A percentile compares a stretch with the other conserved stretches of the same genome.
These are phyloP conservation scores for Mortierella antarctica DNA, from an alignment of 192 early-diverging fungal genomes.

Conservation along the genomic window DNA sequence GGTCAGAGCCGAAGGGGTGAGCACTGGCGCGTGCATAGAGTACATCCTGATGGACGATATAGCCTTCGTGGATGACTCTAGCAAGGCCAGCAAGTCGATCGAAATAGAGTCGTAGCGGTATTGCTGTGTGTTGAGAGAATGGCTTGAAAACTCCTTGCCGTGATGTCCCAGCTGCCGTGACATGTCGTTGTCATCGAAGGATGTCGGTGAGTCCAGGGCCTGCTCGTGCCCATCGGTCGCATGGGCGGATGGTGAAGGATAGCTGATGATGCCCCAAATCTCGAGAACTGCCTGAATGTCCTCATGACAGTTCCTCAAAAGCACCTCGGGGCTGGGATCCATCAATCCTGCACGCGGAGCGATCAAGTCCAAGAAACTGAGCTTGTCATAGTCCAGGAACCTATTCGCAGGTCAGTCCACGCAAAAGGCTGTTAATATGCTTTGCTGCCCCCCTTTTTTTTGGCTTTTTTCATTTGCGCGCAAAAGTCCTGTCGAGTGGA, in stretches of 20 bases:
- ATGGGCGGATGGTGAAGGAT: slow-evolving; percentile 34
- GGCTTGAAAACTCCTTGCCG: slow-evolving; percentile 22
- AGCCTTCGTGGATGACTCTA: slow-evolving; percentile 63
- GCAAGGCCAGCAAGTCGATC: slow-evolving; percentile 57
- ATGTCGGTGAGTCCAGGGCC: slow-evolving; percentile 35
- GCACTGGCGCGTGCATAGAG: slow-evolving; percentile 58
- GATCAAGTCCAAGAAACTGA: slow-evolving; percentile 29
- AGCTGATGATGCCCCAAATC: slow-evolving; percentile 63
- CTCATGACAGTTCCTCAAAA: slow-evolving; percentile 54
- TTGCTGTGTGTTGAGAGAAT: slow-evolving; percentile 29
- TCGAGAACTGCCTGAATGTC: slow-evolving; percentile 64
- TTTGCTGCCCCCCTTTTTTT: slow-evolving; percentile 5
- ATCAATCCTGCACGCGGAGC: slow-evolving; percentile 23
- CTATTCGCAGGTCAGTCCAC: background rate
- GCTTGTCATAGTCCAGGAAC: background rate
- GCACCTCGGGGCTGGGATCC: slow-evolving; percentile 54
- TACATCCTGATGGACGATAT: slow-evolving; percentile 64
- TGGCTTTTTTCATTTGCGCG: background rate
- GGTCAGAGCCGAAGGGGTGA: slow-evolving; percentile 47
- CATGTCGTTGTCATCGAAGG: slow-evolving; percentile 18
- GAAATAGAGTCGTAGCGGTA: slow-evolving; percentile 17
- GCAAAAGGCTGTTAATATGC: background rate
- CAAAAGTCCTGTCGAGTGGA: background rate
- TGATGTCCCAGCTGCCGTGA: slow-evolving; percentile 19
- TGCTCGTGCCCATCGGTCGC: slow-evolving; percentile 23